Base-by-base conservation (phyloP, 495 filamentous ascomycete genomes). In the Penicillium diatomitis region DNA sequence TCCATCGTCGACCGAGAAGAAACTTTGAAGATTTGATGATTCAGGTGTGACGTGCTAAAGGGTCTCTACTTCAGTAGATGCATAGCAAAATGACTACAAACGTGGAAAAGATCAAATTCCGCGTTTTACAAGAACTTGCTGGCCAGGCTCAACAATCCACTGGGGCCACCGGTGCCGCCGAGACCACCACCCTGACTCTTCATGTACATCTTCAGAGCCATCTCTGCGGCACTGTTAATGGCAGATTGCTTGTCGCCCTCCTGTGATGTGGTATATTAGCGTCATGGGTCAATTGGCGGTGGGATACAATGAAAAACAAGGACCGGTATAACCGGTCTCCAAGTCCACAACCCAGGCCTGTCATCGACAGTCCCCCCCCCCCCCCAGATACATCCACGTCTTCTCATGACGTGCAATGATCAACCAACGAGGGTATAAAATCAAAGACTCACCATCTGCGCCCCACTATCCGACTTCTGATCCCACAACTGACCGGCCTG, bases 151-250 rank as follows among this genome's bases (percentile, higher is more conserved):
- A 85, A 63, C 54, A 84, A 51, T 0, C 77, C 73, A 40, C 63
- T 48, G 30, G 68, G 60, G 38, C 74, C 71, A 28, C 76, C 74
- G 40, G 69, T 70, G 0, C 72, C 70, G 28, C 68, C 65, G 20
- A 66, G 56, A 46, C 74, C 72, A 58, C 75, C 71, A 51, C 74
- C 71, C 53, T 77, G 57, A 28, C 64, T 64, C 69, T 83, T 81
- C 70, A 83, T 66, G 55, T 83, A 85, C 77, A 85, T 79, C 74
- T 86, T 85, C 48, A 85, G 52, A 8, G 83, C 83, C 71, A 80
- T 78, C 67, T 85, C 71, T 0, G 76, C 83, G 6, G 83, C 83
- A 41, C 59, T 56, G 48, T 75, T 73, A 31, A 86, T 58, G 43
- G 78, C 83, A 48, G 74, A 73, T 60, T 85, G 77, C 68, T 85